These are phyloP conservation scores for Ustilago lituana DNA, from an alignment of 1,284 basidiomycete species.

Conservation along the genomic window DNA sequence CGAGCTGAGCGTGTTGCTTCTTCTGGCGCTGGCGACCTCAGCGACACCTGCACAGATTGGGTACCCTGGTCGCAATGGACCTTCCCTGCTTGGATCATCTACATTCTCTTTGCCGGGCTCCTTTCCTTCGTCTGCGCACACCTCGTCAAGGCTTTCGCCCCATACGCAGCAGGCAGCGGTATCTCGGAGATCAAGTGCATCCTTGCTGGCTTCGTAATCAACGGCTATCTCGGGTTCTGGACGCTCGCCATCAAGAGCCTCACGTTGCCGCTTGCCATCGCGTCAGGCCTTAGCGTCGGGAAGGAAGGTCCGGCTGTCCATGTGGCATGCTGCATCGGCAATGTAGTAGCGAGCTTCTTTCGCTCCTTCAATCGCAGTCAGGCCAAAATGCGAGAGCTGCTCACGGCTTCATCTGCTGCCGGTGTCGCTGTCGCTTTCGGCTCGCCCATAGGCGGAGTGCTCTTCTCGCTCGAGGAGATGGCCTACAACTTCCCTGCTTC, in stretches of 20 bases:
- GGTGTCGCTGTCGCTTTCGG: slow-evolving; percentile 98
- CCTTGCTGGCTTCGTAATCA: slow-evolving; percentile 94
- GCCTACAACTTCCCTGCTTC: slow-evolving; percentile 94
- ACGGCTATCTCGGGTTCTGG: slow-evolving; percentile 87
- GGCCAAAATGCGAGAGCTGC: slow-evolving; percentile 93
- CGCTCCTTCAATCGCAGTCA: slow-evolving; percentile 85
- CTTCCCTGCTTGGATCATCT: slow-evolving; percentile 81
- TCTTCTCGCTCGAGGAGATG: slow-evolving; percentile 82
- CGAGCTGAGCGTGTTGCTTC: slow-evolving; percentile 20
- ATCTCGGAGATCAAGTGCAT: slow-evolving; percentile 99
- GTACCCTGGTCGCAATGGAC: slow-evolving; percentile 84
- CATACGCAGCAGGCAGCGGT: slow-evolving; percentile 95
- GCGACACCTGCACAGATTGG: slow-evolving; percentile 90
- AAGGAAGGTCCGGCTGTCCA: slow-evolving; percentile 99
- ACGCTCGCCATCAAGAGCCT: slow-evolving; percentile 93
- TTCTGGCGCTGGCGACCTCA: slow-evolving; percentile 27
- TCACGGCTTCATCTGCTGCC: slow-evolving; percentile 94
- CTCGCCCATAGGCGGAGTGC: slow-evolving; percentile 93
- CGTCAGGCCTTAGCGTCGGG: slow-evolving; percentile 94
- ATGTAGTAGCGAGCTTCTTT: slow-evolving; percentile 84
- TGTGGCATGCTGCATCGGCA: slow-evolving; percentile 92
- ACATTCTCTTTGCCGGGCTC: slow-evolving; percentile 80
- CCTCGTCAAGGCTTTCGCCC: slow-evolving; percentile 86
- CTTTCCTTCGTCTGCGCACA: slow-evolving; percentile 73
- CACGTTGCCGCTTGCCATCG: slow-evolving; percentile 86